Conservation (phyloP, 495 filamentous ascomycete species). For the Penicillium atrosanguineum region DNA sequence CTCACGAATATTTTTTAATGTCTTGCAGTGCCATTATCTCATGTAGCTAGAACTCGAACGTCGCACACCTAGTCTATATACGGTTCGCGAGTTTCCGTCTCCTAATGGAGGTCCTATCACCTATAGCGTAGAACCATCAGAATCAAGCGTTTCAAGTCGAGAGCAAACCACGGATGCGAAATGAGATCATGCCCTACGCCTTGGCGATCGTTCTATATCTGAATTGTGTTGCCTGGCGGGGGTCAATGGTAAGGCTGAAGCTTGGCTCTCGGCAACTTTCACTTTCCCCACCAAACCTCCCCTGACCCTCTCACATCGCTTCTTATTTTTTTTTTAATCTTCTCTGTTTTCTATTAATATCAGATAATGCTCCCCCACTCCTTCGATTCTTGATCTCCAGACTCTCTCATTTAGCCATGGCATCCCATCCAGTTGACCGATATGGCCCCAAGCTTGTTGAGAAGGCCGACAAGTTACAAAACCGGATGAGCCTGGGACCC, state of each 20-base stretch:
- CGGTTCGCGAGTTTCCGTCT: background rate
- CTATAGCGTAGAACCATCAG: background rate
- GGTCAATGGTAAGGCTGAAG: constrained; percentile 3
- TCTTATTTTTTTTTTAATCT: background rate
- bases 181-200: background rate
- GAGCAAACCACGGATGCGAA: background rate
- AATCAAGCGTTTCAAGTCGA: background rate
- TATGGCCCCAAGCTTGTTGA: constrained; percentile 51
- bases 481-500: constrained; percentile 38
- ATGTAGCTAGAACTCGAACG: background rate
- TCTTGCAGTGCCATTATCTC: background rate
- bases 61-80: background rate
- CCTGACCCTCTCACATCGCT: background rate
- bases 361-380: background rate
- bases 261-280: constrained; percentile 1
- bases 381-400: background rate
- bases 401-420: constrained; percentile 10
- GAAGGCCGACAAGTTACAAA: constrained; percentile 58
- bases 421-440: constrained; percentile 30
- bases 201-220: background rate
- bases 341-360: background rate
- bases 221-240: constrained; percentile 5
- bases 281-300: background rate
- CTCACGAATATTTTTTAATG: constrained; percentile 7
- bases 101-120: background rate